Evolutionary conservation across 2,329 filamentous ascomycete species (phyloP).

Genomic region (Fusarium illudens): DNA sequence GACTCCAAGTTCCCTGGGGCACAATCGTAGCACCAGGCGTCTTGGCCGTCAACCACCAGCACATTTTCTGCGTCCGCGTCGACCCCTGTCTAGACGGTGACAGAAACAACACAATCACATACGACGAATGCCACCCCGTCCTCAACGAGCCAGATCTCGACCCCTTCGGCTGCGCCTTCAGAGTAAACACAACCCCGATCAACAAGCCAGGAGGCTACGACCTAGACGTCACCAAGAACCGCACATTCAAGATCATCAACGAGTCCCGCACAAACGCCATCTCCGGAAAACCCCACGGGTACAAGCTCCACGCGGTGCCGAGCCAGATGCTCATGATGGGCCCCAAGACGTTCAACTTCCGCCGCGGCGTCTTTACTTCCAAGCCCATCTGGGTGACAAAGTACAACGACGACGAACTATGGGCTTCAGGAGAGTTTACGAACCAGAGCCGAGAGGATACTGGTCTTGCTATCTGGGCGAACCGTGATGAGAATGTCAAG

Average conservation of each 20-base stretch:
- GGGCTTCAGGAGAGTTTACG: conserved; percentile 59
- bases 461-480: conserved; percentile 38
- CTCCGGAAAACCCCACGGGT: conserved; percentile 44
- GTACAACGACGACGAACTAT: conserved; percentile 58
- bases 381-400: conserved; percentile 56
- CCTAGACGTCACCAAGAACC: conserved; percentile 56
- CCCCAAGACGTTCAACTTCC: conserved; percentile 17
- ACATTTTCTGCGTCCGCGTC: conserved; percentile 68
- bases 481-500: conserved; percentile 61
- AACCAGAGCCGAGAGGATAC: conserved; percentile 56
- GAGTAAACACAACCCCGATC: conserved; percentile 53
- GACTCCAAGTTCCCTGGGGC: conserved; percentile 60
- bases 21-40: conserved; percentile 67
- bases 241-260: conserved; percentile 58
- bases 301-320: conserved; percentile 52
- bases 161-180: conserved; percentile 58
- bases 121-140: conserved; percentile 19
- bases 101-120: conserved; percentile 51
- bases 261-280: conserved; percentile 49
- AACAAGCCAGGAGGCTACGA: conserved; percentile 54
- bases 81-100: conserved; percentile 68
- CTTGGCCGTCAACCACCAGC: conserved; percentile 70
- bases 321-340: conserved; percentile 53
- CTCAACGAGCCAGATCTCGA: conserved; percentile 52
- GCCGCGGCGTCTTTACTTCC: conserved; percentile 15